Base-by-base conservation (phyloP, 2,329 filamentous ascomycete species). In the Venturia aucupariae region DNA sequence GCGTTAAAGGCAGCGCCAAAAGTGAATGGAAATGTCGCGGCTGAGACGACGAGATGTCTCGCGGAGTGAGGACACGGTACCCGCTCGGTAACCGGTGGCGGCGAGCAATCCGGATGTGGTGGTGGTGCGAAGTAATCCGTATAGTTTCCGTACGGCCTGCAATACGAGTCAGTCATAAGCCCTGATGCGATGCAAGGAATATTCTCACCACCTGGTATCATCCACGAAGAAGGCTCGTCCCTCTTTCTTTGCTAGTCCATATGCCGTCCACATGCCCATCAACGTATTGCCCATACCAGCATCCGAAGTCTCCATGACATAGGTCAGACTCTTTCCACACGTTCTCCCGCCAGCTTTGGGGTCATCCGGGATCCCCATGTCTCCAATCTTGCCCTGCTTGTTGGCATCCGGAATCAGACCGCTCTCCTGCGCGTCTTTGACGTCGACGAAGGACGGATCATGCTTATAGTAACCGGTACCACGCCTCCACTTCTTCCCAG, bases 251-350 rank as follows among this genome's bases (percentile, higher is more conserved):
- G 91, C 90, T 63, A 95, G 77, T 3, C 90, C 90, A 72, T 94
- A 95, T 32, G 90, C 87, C 70, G 88, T 88, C 90, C 91, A 96
- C 64, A 96, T 73, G 71, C 87, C 83, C 82, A 95, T 86, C 66
- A 96, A 75, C 1, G 88, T 86, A 68, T 85, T 86, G 6, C 91
- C 91, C 11, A 96, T 79, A 2, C 91, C 91, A 2, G 90, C 89
- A 70, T 93, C 86, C 3, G 82, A 75, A 8, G 86, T 81, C 71
- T 93, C 90, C 70, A 96, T 80, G 1, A 92, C 83, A 72, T 89
- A 94, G 0, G 90, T 96, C 76, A 96, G 78, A 66, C 84, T 90
- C 68, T 75, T 85, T 59, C 85, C 79, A 76, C 91, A 96, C 19
- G 84, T 72, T 68, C 72, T 78, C 77, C 46, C 80, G 78, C 35